Evolutionary conservation across 345 rosid genomes (phyloP).

Genomic region (Bruguiera sexangula): DNA sequence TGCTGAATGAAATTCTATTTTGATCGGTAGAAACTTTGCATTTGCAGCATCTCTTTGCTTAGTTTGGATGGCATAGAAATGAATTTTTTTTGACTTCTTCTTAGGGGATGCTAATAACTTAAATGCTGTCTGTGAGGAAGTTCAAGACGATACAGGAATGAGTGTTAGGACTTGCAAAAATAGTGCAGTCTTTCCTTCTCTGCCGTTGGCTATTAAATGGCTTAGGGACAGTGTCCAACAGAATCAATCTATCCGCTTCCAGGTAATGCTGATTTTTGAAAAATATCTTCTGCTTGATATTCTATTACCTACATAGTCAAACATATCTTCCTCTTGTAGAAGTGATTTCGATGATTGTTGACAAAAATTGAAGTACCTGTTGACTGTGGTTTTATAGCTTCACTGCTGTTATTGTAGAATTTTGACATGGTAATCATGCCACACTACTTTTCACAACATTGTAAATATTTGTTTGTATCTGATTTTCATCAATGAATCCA

Average conservation of each 20-base stretch:
- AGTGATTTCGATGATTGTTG: neutral
- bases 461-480: no score
- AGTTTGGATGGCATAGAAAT: constrained; percentile 2
- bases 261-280: constrained; percentile 44
- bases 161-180: constrained; percentile 45
- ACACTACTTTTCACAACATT: no score
- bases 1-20: neutral
- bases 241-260: constrained; percentile 55
- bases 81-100: constrained; percentile 11
- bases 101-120: constrained; percentile 44
- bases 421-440: no score
- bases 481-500: neutral
- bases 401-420: no score
- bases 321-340: neutral
- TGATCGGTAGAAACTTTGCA: neutral
- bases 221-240: constrained; percentile 62
- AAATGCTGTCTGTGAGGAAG: constrained; percentile 45
- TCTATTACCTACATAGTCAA: neutral
- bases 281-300: neutral
- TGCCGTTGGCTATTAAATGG: constrained; percentile 87
- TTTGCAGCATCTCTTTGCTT: neutral
- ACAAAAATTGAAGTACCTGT: neutral
- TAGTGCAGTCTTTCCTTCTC: constrained; percentile 76
- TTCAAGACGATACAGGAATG: constrained; percentile 41
- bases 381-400: no score